Evolutionary conservation across 2,329 filamentous ascomycete genomes (phyloP).

Genomic region (Penicillium sp.): DNA sequence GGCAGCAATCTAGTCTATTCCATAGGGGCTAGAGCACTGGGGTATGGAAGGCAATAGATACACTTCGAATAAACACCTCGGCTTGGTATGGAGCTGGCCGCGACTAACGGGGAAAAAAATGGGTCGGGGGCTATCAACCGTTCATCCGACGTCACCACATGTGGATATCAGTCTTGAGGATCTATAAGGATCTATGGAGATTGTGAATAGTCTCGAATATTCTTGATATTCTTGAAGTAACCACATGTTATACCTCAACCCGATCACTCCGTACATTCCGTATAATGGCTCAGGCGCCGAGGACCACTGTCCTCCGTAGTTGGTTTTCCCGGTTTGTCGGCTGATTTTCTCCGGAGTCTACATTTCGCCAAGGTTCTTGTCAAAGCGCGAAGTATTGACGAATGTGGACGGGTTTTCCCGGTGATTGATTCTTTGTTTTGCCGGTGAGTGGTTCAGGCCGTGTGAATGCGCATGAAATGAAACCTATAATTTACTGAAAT

Average conservation of each 20-base stretch:
- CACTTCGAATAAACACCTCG: conserved; percentile 15
- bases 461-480: background rate
- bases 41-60: conserved; percentile 10
- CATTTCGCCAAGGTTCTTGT: conserved; percentile 7
- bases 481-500: background rate
- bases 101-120: conserved; percentile 20
- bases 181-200: conserved; percentile 6
- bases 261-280: background rate
- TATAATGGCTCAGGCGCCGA: background rate
- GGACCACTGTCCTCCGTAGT: conserved; percentile 23
- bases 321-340: conserved; percentile 5
- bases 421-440: background rate
- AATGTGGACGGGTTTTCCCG: conserved; percentile 12
- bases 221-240: background rate
- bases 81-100: conserved; percentile 6
- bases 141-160: conserved; percentile 22
- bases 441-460: conserved; percentile 15
- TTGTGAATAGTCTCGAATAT: conserved; percentile 7
- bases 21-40: background rate
- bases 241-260: background rate
- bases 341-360: conserved; percentile 2
- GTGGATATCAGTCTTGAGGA: conserved; percentile 16
- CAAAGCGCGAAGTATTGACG: conserved; percentile 9
- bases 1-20: background rate
- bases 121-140: conserved; percentile 19